Evolutionary conservation across 164 flowering plant species (phyloP), one percentile per base, ranked within the genome.

Genomic region (Macadamia integrifolia): DNA sequence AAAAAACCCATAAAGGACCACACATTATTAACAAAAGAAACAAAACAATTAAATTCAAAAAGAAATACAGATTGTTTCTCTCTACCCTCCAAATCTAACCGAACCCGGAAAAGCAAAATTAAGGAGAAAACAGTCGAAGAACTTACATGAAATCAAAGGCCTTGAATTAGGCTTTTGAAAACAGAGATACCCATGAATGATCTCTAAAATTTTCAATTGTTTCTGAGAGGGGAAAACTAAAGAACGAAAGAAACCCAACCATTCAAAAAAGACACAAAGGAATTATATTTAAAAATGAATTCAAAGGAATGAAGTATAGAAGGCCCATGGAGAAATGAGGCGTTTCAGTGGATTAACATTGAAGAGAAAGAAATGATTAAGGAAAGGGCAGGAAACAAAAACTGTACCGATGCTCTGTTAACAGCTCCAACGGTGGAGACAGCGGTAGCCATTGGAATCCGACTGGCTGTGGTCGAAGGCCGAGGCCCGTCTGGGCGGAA

Each of bases 361-460:
- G 23, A 60, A 28, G 10, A 52, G 3, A 42, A 60, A 31, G 40
- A 53, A 66, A 53, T 1, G 17, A 53, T 53, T 53, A 61, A 53
- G 6, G 8, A 28, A 61, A 31, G 14, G 68, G 60, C 55, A 57
- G 65, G 64, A 62, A 65, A 57, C 60, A 61, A 35, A 35, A 52
- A 64, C 58, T 8, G 69, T 79, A 83, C 82, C 76, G 74, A 72
- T 58, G 77, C 63, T 69, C 74, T 60, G 77, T 77, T 79, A 60
- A 76, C 84, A 43, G 78, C 73, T 71, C 82, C 86, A 35, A 82
- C 65, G 69, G 80, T 70, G 28, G 85, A 74, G 57, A 82, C 58
- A 28, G 82, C 69, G 23, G 83, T 55, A 66, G 85, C 81, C 81
- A 78, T 75, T 67, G 18, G 57, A n/a, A 53, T 53, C 18, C 57